Conservation (phyloP, 257 asterid genomes). For the Echites panduratus region DNA sequence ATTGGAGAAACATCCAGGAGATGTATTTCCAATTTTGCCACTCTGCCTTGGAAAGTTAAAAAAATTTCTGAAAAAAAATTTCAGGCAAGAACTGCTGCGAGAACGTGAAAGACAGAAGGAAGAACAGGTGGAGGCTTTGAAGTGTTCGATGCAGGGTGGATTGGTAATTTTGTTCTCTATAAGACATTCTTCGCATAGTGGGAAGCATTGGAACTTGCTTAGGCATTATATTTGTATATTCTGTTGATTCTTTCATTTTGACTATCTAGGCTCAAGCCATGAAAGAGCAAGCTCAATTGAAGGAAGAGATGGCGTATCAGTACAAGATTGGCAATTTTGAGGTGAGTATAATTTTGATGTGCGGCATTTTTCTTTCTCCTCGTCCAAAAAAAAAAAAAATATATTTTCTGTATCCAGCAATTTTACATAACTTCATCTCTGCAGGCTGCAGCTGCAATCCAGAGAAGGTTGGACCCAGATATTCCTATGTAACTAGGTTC, state of each 20-base stretch:
- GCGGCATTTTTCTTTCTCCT: neutral
- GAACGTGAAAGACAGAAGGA: slow-evolving; percentile 82
- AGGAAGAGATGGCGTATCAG: slow-evolving; percentile 97
- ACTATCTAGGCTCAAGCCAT: slow-evolving; percentile 84
- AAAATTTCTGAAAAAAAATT: neutral
- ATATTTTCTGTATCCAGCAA: neutral
- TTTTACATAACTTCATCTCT: neutral
- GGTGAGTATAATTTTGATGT: slow-evolving; percentile 33
- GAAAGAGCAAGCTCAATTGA: slow-evolving; percentile 95
- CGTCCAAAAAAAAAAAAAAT: too few species aligned
- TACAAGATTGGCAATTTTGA: slow-evolving; percentile 89
- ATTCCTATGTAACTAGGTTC: slow-evolving; percentile 41
- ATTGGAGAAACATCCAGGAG: neutral
- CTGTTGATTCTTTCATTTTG: slow-evolving; percentile 6
- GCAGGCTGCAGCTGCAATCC: slow-evolving; percentile 98
- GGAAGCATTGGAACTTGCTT: neutral
- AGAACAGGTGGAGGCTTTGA: slow-evolving; percentile 68
- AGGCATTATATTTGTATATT: neutral
- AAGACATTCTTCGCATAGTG: neutral
- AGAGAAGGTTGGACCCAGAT: slow-evolving; percentile 93
- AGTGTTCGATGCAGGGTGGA: slow-evolving; percentile 83
- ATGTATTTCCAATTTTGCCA: neutral
- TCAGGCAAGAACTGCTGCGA: slow-evolving; percentile 68
- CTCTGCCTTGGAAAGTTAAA: neutral
- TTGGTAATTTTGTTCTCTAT: slow-evolving; percentile 41